Conservation (phyloP, 805 yeast genomes). For the Saccharomycopsis sp. region DNA sequence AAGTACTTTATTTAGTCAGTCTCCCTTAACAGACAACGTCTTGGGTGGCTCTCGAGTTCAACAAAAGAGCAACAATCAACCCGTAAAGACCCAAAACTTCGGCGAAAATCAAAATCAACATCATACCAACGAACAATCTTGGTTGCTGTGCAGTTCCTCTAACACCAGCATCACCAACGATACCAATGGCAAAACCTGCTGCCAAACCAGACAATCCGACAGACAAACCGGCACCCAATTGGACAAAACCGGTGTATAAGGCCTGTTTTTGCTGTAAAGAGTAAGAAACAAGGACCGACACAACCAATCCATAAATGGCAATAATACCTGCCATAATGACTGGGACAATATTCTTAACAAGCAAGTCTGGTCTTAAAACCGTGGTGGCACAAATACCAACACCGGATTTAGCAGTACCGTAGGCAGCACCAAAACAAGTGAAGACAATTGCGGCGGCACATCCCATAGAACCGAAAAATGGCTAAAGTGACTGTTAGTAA, state of each 20-base stretch:
- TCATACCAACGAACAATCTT: constrained; percentile 89
- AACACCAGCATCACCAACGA: constrained; percentile 99
- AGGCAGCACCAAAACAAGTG: constrained; percentile 98
- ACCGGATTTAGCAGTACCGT: constrained; percentile 99
- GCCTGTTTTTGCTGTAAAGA: constrained; percentile 87
- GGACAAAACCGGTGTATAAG: constrained; percentile 94
- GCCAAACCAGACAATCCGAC: constrained; percentile 97
- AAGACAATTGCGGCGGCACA: constrained; percentile 99
- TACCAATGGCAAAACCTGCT: constrained; percentile 98
- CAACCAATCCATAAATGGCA: constrained; percentile 97
- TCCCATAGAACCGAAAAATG: constrained; percentile 99
- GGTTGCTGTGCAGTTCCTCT: constrained; percentile 98
- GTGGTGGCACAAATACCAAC: constrained; percentile 99
- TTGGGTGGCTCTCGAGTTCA: constrained; percentile 96
- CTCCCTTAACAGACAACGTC: constrained; percentile 67
- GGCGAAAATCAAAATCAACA: constrained; percentile 81
- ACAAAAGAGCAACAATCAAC: constrained; percentile 92
- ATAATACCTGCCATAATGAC: constrained; percentile 99
- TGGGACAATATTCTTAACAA: constrained; percentile 91
- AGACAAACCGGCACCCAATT: constrained; percentile 95
- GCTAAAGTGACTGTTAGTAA: constrained; percentile 37
- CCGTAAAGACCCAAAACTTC: constrained; percentile 90
- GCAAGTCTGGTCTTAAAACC: constrained; percentile 93
- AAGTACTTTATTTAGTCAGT: no score
- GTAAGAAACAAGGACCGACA: constrained; percentile 88